phyloP scores from a whole-genome alignment of 2,329 filamentous ascomycete species.

The Colletotrichum sp. region DNA sequence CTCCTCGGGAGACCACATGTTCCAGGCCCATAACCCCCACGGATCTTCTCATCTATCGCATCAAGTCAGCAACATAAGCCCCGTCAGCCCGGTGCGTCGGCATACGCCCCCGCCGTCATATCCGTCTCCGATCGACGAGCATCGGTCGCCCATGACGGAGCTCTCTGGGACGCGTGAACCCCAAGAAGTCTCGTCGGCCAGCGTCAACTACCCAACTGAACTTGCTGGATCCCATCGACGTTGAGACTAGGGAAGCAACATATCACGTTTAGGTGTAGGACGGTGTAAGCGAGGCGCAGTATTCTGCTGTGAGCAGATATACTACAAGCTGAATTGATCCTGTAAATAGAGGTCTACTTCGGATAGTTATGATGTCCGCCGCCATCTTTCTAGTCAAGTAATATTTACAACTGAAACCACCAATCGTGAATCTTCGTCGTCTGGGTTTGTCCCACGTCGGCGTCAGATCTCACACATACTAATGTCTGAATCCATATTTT shows the following conservation, averaged over 20 bases:
- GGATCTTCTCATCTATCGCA: neutral
- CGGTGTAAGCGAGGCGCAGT: neutral
- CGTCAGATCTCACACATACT: neutral
- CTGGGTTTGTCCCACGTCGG: neutral
- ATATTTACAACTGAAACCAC: neutral
- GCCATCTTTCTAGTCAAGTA: neutral
- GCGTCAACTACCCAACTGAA: neutral
- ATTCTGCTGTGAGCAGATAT: neutral
- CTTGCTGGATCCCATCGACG: neutral
- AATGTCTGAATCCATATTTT: neutral
- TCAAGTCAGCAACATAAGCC: conserved; percentile 5
- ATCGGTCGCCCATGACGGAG: neutral
- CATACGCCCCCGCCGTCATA: conserved; percentile 14
- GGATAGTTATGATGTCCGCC: neutral
- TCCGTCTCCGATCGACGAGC: neutral
- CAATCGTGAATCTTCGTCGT: neutral
- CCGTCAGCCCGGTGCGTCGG: neutral
- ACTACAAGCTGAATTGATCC: neutral
- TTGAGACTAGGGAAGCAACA: neutral
- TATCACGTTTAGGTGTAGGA: neutral
- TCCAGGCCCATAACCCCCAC: neutral
- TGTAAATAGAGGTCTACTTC: neutral
- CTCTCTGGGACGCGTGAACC: neutral
- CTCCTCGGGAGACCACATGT: conserved; percentile 8
- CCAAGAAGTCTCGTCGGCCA: conserved; percentile 7